Percentiles rank a stretch among this genome's conserved stretches.
Conservation (phyloP, 805 yeast species). For the Candida xiaguanensis region DNA sequence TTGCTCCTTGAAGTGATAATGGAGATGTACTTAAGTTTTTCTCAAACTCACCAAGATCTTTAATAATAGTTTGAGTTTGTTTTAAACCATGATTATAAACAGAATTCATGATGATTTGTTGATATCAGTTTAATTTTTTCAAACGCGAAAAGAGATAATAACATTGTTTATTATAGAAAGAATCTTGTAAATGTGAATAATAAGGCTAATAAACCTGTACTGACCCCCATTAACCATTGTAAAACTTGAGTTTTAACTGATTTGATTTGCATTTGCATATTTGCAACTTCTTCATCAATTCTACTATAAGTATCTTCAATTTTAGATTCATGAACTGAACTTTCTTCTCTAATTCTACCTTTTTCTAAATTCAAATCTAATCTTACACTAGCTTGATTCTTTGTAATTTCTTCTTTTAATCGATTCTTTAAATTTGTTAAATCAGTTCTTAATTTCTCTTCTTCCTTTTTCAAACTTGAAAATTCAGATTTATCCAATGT, state of each 20-base stretch:
- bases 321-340: constrained; percentile 86
- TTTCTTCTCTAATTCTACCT: constrained; percentile 92
- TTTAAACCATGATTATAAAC: constrained; percentile 86
- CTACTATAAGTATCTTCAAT: constrained; percentile 93
- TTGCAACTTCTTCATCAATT: constrained; percentile 91
- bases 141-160: no score
- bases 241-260: constrained; percentile 93
- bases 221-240: constrained; percentile 98
- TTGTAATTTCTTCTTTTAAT: constrained; percentile 87
- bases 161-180: constrained; percentile 39
- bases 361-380: constrained; percentile 89
- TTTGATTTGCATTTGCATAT: constrained; percentile 93
- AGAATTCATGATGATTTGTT: constrained; percentile 60
- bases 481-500: constrained; percentile 85
- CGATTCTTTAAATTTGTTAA: constrained; percentile 81
- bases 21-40: constrained; percentile 66
- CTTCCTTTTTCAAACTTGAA: constrained; percentile 77
- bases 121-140: no score
- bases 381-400: constrained; percentile 84
- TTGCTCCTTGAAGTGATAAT: constrained; percentile 69
- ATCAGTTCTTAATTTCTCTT: constrained; percentile 78
- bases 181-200: constrained; percentile 88
- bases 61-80: constrained; percentile 69
- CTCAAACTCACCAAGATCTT: constrained; percentile 67
- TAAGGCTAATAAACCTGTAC: constrained; percentile 96